phyloP scores from a whole-genome alignment of 2,329 filamentous ascomycete species.

The Tolypocladium sp. region DNA sequence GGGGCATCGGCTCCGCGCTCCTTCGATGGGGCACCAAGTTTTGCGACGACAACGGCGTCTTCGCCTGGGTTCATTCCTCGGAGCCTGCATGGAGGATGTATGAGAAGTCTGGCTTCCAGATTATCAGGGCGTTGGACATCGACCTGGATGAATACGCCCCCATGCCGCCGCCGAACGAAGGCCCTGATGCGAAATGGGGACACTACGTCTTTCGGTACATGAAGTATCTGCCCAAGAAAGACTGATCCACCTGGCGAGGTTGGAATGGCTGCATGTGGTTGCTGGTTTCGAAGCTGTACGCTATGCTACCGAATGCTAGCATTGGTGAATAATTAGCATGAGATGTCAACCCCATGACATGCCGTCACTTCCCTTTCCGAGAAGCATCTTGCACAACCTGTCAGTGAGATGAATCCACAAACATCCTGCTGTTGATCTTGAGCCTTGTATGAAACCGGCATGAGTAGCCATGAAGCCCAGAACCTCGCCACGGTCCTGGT shows the following conservation, averaged over 20 bases:
- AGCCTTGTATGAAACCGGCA: neutral
- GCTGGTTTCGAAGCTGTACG: neutral
- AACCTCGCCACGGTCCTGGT: neutral
- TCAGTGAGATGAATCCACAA: neutral
- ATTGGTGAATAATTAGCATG: too few relatives aligned
- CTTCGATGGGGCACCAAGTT: slow-evolving; percentile 20
- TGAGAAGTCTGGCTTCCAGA: slow-evolving; percentile 18
- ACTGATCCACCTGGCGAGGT: neutral
- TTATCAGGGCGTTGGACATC: slow-evolving; percentile 17
- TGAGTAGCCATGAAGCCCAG: neutral
- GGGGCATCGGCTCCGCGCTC: slow-evolving; percentile 21
- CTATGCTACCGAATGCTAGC: neutral
- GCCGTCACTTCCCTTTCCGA: too few relatives aligned
- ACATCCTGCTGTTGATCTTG: neutral
- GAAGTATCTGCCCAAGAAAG: slow-evolving; percentile 12
- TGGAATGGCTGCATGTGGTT: neutral
- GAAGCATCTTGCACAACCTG: neutral
- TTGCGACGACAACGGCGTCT: slow-evolving; percentile 16
- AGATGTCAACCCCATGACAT: neutral
- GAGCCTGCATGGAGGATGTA: slow-evolving; percentile 19
- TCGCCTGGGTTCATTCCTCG: slow-evolving; percentile 26
- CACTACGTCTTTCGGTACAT: slow-evolving; percentile 24
- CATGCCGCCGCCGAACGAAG: slow-evolving; percentile 13
- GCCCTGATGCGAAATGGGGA: slow-evolving; percentile 18
- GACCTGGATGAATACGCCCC: slow-evolving; percentile 21